Evolutionary conservation across 345 rosid genomes (phyloP).

Genomic region (Lepidium africanum): DNA sequence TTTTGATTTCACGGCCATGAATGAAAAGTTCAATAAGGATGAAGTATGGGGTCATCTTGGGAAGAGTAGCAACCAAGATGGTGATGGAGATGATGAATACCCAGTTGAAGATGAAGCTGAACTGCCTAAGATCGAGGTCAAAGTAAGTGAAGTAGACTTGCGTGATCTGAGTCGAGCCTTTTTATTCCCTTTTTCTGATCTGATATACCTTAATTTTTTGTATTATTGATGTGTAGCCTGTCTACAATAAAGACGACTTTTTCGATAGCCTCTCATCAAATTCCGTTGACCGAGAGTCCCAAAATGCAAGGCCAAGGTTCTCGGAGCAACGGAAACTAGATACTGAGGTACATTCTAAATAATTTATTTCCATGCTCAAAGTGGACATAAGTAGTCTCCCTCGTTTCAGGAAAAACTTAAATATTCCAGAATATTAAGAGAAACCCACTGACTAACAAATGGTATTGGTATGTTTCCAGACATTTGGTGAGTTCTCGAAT

Average conservation of each 20-base stretch:
- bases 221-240: constrained; percentile 42
- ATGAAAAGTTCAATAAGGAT: constrained; percentile 92
- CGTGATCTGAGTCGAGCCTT: not conserved
- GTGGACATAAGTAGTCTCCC: not conserved
- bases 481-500: constrained; percentile 59
- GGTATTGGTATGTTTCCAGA: constrained; percentile 32
- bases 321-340: constrained; percentile 83
- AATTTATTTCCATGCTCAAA: not conserved
- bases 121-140: constrained; percentile 37
- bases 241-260: constrained; percentile 89
- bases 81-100: constrained; percentile 49
- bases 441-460: not conserved
- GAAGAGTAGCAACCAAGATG: constrained; percentile 45
- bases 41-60: constrained; percentile 98
- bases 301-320: constrained; percentile 63
- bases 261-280: constrained; percentile 76
- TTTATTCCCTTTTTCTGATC: not conserved
- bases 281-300: constrained; percentile 41
- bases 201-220: not conserved
- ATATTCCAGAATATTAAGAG: not conserved
- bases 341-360: constrained; percentile 56
- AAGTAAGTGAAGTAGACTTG: constrained; percentile 31
- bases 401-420: not conserved
- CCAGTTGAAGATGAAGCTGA: constrained; percentile 44
- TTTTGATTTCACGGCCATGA: constrained; percentile 87